A percentile compares a stretch with the other conserved stretches of the same genome.
These are phyloP conservation scores for Solanum gandarillasii DNA, from an alignment of 257 asterid genomes.

Conservation along the genomic window DNA sequence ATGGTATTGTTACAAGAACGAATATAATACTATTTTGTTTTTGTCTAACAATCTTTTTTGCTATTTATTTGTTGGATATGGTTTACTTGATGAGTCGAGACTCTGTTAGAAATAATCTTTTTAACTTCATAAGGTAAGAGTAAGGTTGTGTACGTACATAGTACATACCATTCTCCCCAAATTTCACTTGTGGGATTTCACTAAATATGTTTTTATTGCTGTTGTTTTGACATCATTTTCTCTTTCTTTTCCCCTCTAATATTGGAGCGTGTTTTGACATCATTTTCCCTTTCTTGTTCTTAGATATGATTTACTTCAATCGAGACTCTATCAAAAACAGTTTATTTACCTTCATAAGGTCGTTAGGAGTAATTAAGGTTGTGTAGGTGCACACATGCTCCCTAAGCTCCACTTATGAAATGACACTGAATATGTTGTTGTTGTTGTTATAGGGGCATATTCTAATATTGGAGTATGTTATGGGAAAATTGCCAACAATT, in stretches of 20 bases:
- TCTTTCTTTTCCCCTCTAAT: too few relatives aligned
- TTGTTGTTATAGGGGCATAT: slow-evolving; percentile 15
- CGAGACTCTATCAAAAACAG: background rate
- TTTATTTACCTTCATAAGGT: background rate
- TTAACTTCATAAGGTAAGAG: background rate
- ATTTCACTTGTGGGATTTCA: background rate
- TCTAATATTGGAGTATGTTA: slow-evolving; percentile 25
- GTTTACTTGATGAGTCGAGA: background rate
- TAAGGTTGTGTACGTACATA: background rate
- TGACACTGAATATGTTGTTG: background rate
- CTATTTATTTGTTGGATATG: too few relatives aligned
- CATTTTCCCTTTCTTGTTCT: background rate
- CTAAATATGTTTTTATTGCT: too few relatives aligned
- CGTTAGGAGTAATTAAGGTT: background rate
- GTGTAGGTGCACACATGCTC: background rate
- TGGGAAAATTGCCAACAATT: slow-evolving; percentile 19
- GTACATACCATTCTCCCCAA: background rate
- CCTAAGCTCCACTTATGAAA: rapidly evolving
- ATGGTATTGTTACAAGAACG: background rate
- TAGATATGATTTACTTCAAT: too few relatives aligned
- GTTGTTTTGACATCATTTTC: too few relatives aligned
- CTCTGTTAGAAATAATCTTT: background rate
- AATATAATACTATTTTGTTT: background rate
- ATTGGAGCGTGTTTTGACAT: too few relatives aligned
- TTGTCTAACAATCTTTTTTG: background rate